Conservation (phyloP, 1,139 yeast species). For the Candida sanyaensis region DNA sequence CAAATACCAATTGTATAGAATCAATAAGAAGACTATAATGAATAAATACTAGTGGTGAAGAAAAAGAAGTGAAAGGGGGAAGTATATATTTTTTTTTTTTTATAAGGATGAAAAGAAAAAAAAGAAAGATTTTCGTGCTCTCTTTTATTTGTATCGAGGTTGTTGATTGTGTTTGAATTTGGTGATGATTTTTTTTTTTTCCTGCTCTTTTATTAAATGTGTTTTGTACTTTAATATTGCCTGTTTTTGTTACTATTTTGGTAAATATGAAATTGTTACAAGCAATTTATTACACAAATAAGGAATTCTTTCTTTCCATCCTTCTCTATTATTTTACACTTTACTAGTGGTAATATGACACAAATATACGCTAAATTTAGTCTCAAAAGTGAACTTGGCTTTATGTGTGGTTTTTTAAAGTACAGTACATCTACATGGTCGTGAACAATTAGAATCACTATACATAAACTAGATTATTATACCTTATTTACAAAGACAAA, state of each 20-base stretch:
- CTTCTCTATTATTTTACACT: not conserved
- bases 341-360: too few relatives aligned
- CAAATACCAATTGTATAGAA: not conserved
- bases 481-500: too few relatives aligned
- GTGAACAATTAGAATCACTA: too few relatives aligned
- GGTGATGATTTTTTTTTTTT: not conserved
- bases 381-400: too few relatives aligned
- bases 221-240: constrained; percentile 2
- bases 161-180: not conserved
- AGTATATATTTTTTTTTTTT: not conserved
- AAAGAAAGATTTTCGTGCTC: not conserved
- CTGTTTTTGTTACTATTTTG: not conserved
- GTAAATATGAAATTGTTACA: constrained; percentile 1
- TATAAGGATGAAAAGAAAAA: not conserved
- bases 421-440: too few relatives aligned
- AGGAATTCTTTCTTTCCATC: not conserved
- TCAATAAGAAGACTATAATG: not conserved
- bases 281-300: not conserved
- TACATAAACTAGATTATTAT: too few relatives aligned
- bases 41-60: not conserved
- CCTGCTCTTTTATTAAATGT: not conserved
- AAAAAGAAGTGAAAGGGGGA: not conserved
- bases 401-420: too few relatives aligned
- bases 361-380: too few relatives aligned
- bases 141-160: not conserved